Conservation (phyloP, 192 early-diverging fungal species). For the Gonapodya sp. region DNA sequence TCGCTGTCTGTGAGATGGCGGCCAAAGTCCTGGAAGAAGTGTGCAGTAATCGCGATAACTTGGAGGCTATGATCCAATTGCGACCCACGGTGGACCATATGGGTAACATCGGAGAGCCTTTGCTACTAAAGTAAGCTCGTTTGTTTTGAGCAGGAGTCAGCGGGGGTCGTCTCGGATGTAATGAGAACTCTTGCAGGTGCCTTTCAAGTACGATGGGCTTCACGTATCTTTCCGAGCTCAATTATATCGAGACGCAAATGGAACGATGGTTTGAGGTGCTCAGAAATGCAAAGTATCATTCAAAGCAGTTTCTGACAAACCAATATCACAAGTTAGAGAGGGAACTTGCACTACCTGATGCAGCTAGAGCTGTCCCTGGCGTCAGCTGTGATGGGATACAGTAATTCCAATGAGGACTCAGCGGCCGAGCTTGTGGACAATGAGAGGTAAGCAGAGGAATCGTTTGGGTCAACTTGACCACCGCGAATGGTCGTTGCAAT, state of each 20-base stretch:
- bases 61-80: slow-evolving; percentile 60
- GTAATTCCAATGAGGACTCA: background rate
- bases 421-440: slow-evolving; percentile 24
- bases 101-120: slow-evolving; percentile 54
- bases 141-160: slow-evolving; percentile 5
- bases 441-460: slow-evolving; percentile 24
- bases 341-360: slow-evolving; percentile 56
- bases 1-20: slow-evolving; percentile 62
- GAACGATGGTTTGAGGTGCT: slow-evolving; percentile 72
- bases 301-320: background rate
- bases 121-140: slow-evolving; percentile 49
- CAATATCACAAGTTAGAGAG: slow-evolving; percentile 26
- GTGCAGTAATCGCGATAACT: slow-evolving; percentile 48
- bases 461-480: background rate
- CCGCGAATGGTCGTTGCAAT: background rate
- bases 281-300: background rate
- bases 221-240: slow-evolving; percentile 53
- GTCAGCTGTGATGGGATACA: background rate
- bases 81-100: slow-evolving; percentile 66
- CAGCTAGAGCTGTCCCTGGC: slow-evolving; percentile 55
- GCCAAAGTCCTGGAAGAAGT: slow-evolving; percentile 57
- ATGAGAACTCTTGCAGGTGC: slow-evolving; percentile 31
- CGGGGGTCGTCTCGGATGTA: background rate
- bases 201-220: slow-evolving; percentile 65
- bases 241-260: slow-evolving; percentile 66